Conservation (phyloP, 2,329 filamentous ascomycete species). For the Endothia cerciana region DNA sequence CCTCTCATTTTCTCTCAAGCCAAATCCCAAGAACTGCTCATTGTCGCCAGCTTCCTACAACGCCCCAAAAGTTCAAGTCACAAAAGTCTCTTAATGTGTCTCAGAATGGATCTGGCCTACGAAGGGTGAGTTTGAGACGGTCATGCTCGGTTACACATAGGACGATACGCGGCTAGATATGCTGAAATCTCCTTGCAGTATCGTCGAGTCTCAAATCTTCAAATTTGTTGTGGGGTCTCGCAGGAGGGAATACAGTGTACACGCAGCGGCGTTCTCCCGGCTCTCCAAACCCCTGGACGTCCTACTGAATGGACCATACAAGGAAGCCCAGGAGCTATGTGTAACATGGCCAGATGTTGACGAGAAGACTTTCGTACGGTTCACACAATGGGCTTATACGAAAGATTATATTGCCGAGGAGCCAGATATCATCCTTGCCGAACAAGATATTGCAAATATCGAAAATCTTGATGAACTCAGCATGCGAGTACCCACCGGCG, state of each 20-base stretch:
- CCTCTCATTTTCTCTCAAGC: neutral
- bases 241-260: constrained; percentile 12
- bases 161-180: neutral
- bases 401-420: constrained; percentile 21
- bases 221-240: constrained; percentile 16
- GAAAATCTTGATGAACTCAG: no score
- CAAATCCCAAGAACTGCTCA: neutral
- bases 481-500: neutral
- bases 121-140: neutral
- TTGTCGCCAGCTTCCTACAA: neutral
- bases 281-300: constrained; percentile 26
- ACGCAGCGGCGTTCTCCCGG: constrained; percentile 9
- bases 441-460: neutral
- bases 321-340: constrained; percentile 24
- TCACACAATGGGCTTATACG: constrained; percentile 29
- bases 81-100: neutral
- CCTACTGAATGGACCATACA: constrained; percentile 23
- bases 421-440: constrained; percentile 17
- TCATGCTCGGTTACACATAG: no score
- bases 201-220: constrained; percentile 18
- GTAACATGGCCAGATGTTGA: constrained; percentile 30
- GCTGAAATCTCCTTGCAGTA: constrained; percentile 2
- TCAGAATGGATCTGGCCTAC: neutral
- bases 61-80: neutral
- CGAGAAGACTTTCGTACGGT: constrained; percentile 27